Evolutionary conservation across 176 grass and related monocot species (phyloP), one percentile per base, ranked within the genome.

Genomic region (Guadua angustifolia): DNA sequence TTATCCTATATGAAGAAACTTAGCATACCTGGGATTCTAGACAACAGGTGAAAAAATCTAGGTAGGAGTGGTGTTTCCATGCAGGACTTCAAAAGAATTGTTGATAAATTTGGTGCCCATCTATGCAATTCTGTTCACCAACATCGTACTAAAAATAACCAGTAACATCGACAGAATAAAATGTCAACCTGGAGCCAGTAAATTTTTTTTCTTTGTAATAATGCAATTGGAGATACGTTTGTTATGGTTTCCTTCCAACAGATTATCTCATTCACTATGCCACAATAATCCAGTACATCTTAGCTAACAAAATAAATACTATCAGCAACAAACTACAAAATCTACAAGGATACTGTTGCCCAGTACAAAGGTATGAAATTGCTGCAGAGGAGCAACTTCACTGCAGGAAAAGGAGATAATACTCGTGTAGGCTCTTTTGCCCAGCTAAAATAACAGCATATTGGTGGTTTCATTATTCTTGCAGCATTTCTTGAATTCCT

Each of bases 271-370:
- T 75, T 60, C 40, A 76, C 67, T 83, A 79, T 62, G 52, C 70
- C 42, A 43, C 24, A 74, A 79, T 65, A 32, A 74, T 75, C 70
- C 69, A 84, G 24, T 67, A 87, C 44, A 79, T 83, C 44, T 60
- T 78, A 68, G 32, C 59, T 68, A 71, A 72, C 2, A 83, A 51
- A 69, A 75, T 29, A 87, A 70, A 61, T 73, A 83, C 60, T 69
- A 86, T 66, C 74, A 69, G 25, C 58, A 79, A 73, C 21, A 86
- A 83, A 47, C 68, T 78, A 87, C n/a, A 83, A 62, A 78, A 87
- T 83, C 61, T 87, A 90, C 84, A 90, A 36, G 60, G 79, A 53
- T 43, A 79, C 38, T 75, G 33, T 68, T 68, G 58, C 70, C 51
- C 60, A 83, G 51, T 51, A 83, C 60, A 72, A 47, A 72, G 57